Percentiles rank a stretch among this genome's conserved stretches.
phyloP scores from a whole-genome alignment of 495 filamentous ascomycete species.

The Hypomontagnella monticulosa region DNA sequence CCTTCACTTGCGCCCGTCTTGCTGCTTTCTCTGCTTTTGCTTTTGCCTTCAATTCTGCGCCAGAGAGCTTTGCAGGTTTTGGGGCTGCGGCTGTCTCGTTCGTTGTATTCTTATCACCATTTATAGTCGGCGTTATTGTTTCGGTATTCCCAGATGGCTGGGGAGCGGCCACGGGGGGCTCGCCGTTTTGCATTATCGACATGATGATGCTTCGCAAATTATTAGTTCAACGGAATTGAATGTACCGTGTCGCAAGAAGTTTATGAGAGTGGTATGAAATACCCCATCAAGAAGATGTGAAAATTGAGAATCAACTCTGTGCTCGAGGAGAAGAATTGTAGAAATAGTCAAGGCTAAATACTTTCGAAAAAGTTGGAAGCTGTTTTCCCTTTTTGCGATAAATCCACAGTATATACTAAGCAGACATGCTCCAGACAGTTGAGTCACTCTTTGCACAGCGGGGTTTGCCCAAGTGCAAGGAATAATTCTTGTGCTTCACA shows the following conservation, averaged over 20 bases:
- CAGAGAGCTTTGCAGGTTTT: conserved; percentile 60
- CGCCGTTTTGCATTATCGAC: conserved; percentile 28
- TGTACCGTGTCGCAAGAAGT: conserved; percentile 1
- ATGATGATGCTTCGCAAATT: conserved; percentile 14
- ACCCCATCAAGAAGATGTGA: not conserved
- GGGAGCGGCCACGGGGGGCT: conserved; percentile 21
- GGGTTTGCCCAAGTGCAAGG: conserved; percentile 27
- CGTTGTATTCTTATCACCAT: conserved; percentile 40
- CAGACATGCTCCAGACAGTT: too few relatives aligned
- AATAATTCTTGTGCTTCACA: conserved; percentile 18
- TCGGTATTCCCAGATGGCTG: conserved; percentile 7
- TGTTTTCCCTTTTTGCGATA: conserved; percentile 23
- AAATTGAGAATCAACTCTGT: not conserved
- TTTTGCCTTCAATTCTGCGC: conserved; percentile 77
- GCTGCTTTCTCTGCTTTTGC: conserved; percentile 83
- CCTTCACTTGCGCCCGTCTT: conserved; percentile 70
- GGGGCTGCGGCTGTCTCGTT: conserved; percentile 25
- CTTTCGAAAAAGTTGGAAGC: not conserved
- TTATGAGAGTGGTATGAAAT: conserved; percentile 6
- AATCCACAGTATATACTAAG: conserved; percentile 17
- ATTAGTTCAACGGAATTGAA: conserved; percentile 2
- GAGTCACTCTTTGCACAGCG: conserved; percentile 33
- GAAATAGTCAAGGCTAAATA: conserved; percentile 3
- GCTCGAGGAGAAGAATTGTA: not conserved
- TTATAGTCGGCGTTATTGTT: conserved; percentile 20